A percentile compares a stretch with the other conserved stretches of the same genome.
Evolutionary conservation across 257 asterid species (phyloP).

Genomic region (Solanum corneliomulleri): DNA sequence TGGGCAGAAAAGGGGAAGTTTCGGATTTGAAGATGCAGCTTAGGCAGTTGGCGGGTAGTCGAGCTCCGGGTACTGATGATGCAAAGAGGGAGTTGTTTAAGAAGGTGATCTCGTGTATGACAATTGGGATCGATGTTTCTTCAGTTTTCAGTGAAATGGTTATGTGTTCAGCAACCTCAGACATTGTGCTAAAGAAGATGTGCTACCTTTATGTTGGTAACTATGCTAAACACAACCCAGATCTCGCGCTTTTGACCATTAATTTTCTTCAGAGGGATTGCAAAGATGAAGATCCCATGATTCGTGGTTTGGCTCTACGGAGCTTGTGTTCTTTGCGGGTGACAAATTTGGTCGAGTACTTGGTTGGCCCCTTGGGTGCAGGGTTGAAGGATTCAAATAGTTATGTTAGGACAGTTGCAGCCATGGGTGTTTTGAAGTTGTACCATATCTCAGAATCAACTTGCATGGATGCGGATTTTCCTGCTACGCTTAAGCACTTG

Average conservation of each 20-base stretch:
- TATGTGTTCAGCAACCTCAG: constrained; percentile 98
- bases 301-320: constrained; percentile 95
- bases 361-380: constrained; percentile 83
- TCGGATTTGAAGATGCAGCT: constrained; percentile 92
- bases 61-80: constrained; percentile 94
- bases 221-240: constrained; percentile 93
- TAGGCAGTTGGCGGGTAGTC: constrained; percentile 88
- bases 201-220: constrained; percentile 93
- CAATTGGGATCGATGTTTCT: constrained; percentile 89
- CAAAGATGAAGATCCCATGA: constrained; percentile 99
- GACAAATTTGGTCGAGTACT: constrained; percentile 89
- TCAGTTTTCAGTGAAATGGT: constrained; percentile 98
- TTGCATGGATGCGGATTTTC: constrained; percentile 94
- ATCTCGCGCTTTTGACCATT: constrained; percentile 88
- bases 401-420: constrained; percentile 85
- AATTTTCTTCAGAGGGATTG: constrained; percentile 97
- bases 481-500: constrained; percentile 67
- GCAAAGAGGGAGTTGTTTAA: constrained; percentile 86
- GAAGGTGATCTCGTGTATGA: constrained; percentile 96
- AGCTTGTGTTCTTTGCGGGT: constrained; percentile 97
- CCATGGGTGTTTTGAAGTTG: constrained; percentile 82
- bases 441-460: constrained; percentile 81
- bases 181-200: constrained; percentile 95
- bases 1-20: constrained; percentile 87
- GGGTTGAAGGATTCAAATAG: constrained; percentile 89